These are phyloP conservation scores for Coemansia sp. DNA, from an alignment of 192 early-diverging fungal species.

Conservation along the genomic window DNA sequence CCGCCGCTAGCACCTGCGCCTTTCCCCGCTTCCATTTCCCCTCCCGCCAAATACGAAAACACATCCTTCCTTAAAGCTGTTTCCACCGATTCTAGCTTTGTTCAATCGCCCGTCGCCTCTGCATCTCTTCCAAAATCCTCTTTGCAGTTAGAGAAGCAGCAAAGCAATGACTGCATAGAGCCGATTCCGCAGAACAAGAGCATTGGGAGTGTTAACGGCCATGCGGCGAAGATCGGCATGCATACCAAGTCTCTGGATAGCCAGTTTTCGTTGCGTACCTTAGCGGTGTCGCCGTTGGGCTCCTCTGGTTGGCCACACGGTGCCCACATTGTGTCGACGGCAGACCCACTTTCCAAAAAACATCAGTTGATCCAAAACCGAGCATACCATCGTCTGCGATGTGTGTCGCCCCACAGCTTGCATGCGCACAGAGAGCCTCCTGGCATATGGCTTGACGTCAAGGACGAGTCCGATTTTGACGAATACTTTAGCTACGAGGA, in stretches of 20 bases:
- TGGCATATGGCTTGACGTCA: constrained; percentile 52
- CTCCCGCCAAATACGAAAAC: background rate
- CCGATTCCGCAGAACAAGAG: background rate
- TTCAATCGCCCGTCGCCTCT: background rate
- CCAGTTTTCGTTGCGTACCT: background rate
- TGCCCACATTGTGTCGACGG: background rate
- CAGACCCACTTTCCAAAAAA: constrained; percentile 17
- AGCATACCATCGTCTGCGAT: constrained; percentile 37
- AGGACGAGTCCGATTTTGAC: constrained; percentile 34
- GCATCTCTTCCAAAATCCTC: background rate
- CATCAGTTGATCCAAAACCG: constrained; percentile 38
- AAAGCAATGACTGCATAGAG: background rate
- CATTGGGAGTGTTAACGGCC: background rate
- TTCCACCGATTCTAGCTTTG: background rate
- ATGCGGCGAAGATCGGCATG: background rate
- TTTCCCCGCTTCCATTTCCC: background rate
- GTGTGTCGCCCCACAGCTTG: constrained; percentile 32
- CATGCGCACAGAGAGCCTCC: constrained; percentile 42
- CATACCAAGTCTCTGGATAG: constrained; percentile 7
- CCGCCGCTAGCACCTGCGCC: constrained; percentile 9
- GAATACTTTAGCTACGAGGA: constrained; percentile 13
- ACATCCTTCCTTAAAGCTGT: background rate
- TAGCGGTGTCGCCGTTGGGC: background rate
- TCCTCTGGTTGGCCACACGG: background rate
- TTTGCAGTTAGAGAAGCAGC: background rate